A percentile compares a stretch with the other conserved stretches of the same genome.
These are phyloP conservation scores for Metroxylon sagu DNA, from an alignment of 176 grass and related monocot genomes.

Conservation along the genomic window DNA sequence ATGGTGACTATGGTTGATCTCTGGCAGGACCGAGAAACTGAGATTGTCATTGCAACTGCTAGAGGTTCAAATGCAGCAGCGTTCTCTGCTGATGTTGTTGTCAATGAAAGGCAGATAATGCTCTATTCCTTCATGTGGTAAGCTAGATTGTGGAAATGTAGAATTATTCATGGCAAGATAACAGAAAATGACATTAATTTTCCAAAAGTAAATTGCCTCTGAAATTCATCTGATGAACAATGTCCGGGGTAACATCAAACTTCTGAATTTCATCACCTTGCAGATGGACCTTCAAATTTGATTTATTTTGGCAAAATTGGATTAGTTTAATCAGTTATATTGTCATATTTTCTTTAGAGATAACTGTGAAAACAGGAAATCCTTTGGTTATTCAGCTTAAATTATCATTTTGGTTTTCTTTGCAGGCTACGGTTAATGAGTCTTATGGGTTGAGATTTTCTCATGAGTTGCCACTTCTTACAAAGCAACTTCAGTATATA, in stretches of 20 bases:
- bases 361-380: too few species aligned
- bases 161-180: too few species aligned
- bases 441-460: constrained; percentile 90
- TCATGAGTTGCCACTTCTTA: constrained; percentile 79
- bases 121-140: constrained; percentile 89
- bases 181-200: too few species aligned
- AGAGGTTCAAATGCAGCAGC: constrained; percentile 54
- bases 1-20: not conserved
- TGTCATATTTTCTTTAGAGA: too few species aligned
- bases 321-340: too few species aligned
- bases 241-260: too few species aligned
- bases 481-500: constrained; percentile 92
- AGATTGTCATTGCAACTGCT: constrained; percentile 71
- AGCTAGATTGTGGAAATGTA: constrained; percentile 12
- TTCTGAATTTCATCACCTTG: too few species aligned
- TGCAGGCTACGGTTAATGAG: constrained; percentile 86
- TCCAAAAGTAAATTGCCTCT: too few species aligned
- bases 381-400: too few species aligned
- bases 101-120: constrained; percentile 90
- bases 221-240: too few species aligned
- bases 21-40: constrained; percentile 71
- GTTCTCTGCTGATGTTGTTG: constrained; percentile 73
- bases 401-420: constrained; percentile 1
- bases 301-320: too few species aligned
- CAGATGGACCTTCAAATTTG: too few species aligned